Percentiles rank a stretch among this genome's conserved stretches.
Evolutionary conservation across 1,284 basidiomycete genomes (phyloP).

Genomic region (Inonotus hispidus): DNA sequence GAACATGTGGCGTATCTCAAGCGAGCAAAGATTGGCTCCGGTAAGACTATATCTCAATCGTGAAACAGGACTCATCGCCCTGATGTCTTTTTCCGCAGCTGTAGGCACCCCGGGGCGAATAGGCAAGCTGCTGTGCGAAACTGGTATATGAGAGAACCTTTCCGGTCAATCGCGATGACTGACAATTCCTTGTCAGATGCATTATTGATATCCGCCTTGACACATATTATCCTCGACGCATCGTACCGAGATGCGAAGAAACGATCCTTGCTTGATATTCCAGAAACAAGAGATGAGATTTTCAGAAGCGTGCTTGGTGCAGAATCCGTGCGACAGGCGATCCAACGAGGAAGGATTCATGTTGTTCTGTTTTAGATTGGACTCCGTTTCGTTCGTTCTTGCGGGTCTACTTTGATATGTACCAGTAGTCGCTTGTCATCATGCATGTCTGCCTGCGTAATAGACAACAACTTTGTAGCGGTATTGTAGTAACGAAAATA

Average conservation of each 20-base stretch:
- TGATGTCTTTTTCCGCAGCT: slow-evolving; percentile 31
- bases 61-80: neutral
- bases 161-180: slow-evolving; percentile 2
- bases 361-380: slow-evolving; percentile 61
- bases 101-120: slow-evolving; percentile 80
- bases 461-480: slow-evolving; percentile 15
- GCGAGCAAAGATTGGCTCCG: slow-evolving; percentile 65
- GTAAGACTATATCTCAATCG: neutral
- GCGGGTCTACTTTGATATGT: neutral
- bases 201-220: slow-evolving; percentile 61
- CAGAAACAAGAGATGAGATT: slow-evolving; percentile 77
- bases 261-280: slow-evolving; percentile 69
- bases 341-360: slow-evolving; percentile 67
- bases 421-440: neutral
- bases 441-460: slow-evolving; percentile 6
- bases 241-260: slow-evolving; percentile 70
- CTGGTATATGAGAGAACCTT: slow-evolving; percentile 41
- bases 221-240: slow-evolving; percentile 75
- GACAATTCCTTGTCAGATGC: slow-evolving; percentile 45
- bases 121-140: slow-evolving; percentile 73
- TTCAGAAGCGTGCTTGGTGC: slow-evolving; percentile 67
- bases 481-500: slow-evolving; percentile 21
- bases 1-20: slow-evolving; percentile 74
- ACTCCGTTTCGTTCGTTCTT: neutral
- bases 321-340: slow-evolving; percentile 51